A percentile compares a stretch with the other conserved stretches of the same genome.
Conservation (phyloP, 768 basidiomycete species). For the Chiua virens region DNA sequence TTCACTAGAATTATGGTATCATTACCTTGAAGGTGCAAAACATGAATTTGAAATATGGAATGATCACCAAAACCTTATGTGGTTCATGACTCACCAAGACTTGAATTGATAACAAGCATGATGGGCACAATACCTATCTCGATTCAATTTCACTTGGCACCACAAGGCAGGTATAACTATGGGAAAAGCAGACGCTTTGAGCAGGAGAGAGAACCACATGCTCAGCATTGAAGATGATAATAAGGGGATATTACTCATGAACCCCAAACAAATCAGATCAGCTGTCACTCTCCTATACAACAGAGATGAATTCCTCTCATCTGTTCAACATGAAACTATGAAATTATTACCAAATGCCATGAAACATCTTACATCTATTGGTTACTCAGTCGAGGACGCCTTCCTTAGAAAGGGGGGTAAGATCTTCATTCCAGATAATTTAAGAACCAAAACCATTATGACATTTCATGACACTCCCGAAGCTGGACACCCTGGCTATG, state of each 20-base stretch:
- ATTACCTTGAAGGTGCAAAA: neutral
- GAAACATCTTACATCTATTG: too few relatives aligned
- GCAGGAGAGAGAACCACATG: neutral
- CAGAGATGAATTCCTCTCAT: too few relatives aligned
- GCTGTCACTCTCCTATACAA: too few relatives aligned
- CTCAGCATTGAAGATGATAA: neutral
- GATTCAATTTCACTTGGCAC: neutral
- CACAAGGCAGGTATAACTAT: neutral
- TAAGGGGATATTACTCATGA: neutral
- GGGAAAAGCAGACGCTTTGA: neutral
- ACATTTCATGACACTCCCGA: neutral
- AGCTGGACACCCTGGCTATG: neutral
- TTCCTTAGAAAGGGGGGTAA: too few relatives aligned
- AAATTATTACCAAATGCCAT: too few relatives aligned
- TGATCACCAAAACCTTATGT: neutral
- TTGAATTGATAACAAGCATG: conserved; percentile 42
- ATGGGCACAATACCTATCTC: neutral
- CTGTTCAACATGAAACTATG: too few relatives aligned
- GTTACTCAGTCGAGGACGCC: too few relatives aligned
- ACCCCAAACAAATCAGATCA: too few relatives aligned
- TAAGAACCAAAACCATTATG: too few relatives aligned
- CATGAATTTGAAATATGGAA: neutral
- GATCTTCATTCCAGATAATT: too few relatives aligned
- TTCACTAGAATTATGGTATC: neutral
- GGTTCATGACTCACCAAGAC: conserved; percentile 27